Percentiles rank a stretch among this genome's conserved stretches.
These are phyloP conservation scores for Umbelopsis isabellina DNA, from an alignment of 192 early-diverging fungal genomes.

Conservation along the genomic window DNA sequence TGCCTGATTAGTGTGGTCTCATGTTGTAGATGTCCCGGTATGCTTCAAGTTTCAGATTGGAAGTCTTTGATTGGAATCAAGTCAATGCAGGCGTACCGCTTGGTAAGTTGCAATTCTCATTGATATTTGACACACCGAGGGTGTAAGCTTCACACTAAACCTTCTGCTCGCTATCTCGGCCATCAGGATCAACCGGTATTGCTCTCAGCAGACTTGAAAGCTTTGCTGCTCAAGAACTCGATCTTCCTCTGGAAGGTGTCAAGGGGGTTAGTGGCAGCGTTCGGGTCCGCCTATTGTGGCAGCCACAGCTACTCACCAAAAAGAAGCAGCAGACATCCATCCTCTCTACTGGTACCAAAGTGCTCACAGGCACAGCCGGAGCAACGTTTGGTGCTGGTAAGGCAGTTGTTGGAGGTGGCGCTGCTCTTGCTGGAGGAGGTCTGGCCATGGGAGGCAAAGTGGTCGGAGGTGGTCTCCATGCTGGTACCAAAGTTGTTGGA, in stretches of 20 bases:
- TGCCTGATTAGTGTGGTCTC: background rate
- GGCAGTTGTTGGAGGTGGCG: slow-evolving; percentile 53
- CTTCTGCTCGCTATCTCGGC: background rate
- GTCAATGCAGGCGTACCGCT: slow-evolving; percentile 53
- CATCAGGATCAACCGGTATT: slow-evolving; percentile 37
- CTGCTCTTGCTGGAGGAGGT: slow-evolving; percentile 48
- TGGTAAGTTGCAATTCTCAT: slow-evolving; percentile 44
- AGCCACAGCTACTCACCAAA: slow-evolving; percentile 57
- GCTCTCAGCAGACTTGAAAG: slow-evolving; percentile 36
- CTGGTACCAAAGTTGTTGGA: slow-evolving; percentile 8
- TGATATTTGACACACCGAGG: slow-evolving; percentile 6
- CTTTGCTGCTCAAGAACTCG: slow-evolving; percentile 39
- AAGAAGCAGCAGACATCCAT: slow-evolving; percentile 55
- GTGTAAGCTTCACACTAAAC: background rate
- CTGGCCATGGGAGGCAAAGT: slow-evolving; percentile 6
- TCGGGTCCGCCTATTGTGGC: slow-evolving; percentile 56
- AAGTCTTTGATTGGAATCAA: slow-evolving; percentile 74
- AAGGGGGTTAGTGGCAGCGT: slow-evolving; percentile 41
- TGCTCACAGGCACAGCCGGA: background rate
- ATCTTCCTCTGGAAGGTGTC: slow-evolving; percentile 41
- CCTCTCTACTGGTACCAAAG: slow-evolving; percentile 40
- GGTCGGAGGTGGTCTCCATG: slow-evolving; percentile 1
- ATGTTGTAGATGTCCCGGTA: slow-evolving; percentile 32
- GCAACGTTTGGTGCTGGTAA: slow-evolving; percentile 21
- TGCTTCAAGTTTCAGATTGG: slow-evolving; percentile 44